Conservation (phyloP, 2,329 filamentous ascomycete genomes). For the Ophiosphaerella korrae region DNA sequence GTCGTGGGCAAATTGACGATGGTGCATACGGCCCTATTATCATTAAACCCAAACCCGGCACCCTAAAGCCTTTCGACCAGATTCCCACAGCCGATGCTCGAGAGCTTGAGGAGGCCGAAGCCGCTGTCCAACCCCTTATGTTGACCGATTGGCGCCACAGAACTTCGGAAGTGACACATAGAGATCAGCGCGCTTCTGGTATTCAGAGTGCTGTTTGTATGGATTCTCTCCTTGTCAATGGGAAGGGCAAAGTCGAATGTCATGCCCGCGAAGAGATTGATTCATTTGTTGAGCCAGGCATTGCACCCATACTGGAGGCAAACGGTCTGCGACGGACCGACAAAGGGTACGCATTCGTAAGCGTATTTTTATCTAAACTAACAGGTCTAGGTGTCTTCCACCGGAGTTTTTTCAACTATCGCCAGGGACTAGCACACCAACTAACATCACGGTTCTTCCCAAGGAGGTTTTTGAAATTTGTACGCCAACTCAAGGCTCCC, state of each 20-base stretch:
- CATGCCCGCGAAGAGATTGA: conserved; percentile 53
- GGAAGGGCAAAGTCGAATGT: conserved; percentile 63
- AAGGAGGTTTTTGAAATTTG: conserved; percentile 47
- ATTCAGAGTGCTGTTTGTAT: conserved; percentile 60
- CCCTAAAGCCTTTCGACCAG: conserved; percentile 55
- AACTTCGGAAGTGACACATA: conserved; percentile 56
- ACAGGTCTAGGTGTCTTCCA: conserved; percentile 46
- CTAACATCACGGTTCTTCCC: conserved; percentile 17
- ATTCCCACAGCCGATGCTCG: conserved; percentile 51
- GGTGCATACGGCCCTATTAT: conserved; percentile 64
- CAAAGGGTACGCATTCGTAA: conserved; percentile 38
- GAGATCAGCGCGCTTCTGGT: conserved; percentile 52
- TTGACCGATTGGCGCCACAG: conserved; percentile 63
- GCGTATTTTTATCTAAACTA: background rate
- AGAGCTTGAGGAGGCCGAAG: conserved; percentile 58
- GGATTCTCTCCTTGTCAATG: conserved; percentile 67
- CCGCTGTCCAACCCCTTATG: conserved; percentile 54
- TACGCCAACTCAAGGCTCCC: conserved; percentile 51
- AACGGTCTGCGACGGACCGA: conserved; percentile 46
- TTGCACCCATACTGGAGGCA: conserved; percentile 36
- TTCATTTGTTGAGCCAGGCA: conserved; percentile 41
- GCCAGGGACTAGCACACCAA: conserved; percentile 5
- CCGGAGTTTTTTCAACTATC: conserved; percentile 50
- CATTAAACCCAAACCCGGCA: conserved; percentile 49
- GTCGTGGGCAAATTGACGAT: conserved; percentile 62